Conservation (phyloP, 148 eudicot genomes). For the Simmondsia chinensis region DNA sequence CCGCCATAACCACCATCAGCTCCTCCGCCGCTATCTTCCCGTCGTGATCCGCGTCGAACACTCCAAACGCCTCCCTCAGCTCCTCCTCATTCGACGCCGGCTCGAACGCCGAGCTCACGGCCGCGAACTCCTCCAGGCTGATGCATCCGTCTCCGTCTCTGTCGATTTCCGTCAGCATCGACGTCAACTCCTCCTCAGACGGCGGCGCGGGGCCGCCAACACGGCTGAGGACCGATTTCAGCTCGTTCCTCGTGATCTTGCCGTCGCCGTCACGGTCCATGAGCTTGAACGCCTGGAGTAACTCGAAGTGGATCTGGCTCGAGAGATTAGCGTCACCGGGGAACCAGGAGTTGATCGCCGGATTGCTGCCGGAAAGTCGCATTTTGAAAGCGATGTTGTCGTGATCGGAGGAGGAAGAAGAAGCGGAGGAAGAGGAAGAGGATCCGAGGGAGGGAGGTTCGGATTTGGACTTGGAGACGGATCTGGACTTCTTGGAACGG, state of each 20-base stretch:
- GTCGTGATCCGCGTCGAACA: conserved; percentile 50
- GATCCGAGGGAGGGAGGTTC: conserved; percentile 32
- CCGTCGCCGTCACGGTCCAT: conserved; percentile 68
- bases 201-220: conserved; percentile 21
- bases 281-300: conserved; percentile 38
- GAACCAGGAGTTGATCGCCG: background rate
- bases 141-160: conserved; percentile 63
- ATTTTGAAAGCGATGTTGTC: background rate
- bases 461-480: conserved; percentile 38
- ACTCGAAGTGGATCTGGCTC: conserved; percentile 13
- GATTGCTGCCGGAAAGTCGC: background rate
- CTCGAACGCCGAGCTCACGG: conserved; percentile 44
- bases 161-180: conserved; percentile 56
- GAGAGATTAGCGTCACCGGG: background rate
- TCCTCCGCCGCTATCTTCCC: conserved; percentile 61
- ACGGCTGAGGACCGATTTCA: conserved; percentile 30
- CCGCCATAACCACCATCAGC: conserved; percentile 21
- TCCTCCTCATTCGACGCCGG: conserved; percentile 44
- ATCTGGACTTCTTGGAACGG: conserved; percentile 17
- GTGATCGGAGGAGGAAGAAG: conserved; percentile 15
- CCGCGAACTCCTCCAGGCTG: conserved; percentile 47
- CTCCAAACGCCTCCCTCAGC: conserved; percentile 40
- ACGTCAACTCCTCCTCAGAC: conserved; percentile 34
- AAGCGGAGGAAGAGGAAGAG: conserved; percentile 15
- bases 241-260: conserved; percentile 35